phyloP scores from a whole-genome alignment of 345 rosid genomes.

The Hibiscus trionum region DNA sequence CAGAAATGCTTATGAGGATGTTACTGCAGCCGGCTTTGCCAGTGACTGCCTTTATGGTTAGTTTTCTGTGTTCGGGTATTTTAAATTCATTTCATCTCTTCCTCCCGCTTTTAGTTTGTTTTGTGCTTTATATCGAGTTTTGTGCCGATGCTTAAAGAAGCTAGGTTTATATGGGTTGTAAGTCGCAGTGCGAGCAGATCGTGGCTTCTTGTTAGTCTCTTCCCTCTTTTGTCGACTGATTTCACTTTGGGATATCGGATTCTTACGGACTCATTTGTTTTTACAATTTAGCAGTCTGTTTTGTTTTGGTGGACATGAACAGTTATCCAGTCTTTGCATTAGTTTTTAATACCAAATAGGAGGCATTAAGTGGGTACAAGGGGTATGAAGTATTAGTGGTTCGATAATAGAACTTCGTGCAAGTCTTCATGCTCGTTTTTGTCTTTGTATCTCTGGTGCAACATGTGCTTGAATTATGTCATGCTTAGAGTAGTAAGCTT shows the following conservation, averaged over 20 bases:
- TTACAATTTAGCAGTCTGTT: background rate
- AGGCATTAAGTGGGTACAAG: background rate
- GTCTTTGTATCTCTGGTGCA: background rate
- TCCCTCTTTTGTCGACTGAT: too few relatives aligned
- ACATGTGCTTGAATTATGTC: background rate
- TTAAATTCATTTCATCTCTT: background rate
- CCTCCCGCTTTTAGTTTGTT: background rate
- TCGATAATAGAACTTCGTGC: background rate
- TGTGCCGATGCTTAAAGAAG: background rate
- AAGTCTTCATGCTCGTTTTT: background rate
- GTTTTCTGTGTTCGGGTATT: slow-evolving; percentile 11
- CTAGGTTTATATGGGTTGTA: background rate
- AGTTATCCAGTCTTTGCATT: background rate
- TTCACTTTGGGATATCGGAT: too few relatives aligned
- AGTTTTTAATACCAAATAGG: background rate
- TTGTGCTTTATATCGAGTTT: background rate
- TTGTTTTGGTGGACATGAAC: background rate
- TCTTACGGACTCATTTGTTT: too few relatives aligned
- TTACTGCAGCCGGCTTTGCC: slow-evolving; percentile 40
- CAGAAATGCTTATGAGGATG: slow-evolving; percentile 47
- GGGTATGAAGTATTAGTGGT: background rate
- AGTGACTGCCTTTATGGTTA: slow-evolving; percentile 37
- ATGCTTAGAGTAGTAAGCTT: background rate
- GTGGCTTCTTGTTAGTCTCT: too few relatives aligned
- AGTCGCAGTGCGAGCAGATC: too few relatives aligned